phyloP scores from a whole-genome alignment of 805 yeast species.

The Sugiyamaella valdiviana region DNA sequence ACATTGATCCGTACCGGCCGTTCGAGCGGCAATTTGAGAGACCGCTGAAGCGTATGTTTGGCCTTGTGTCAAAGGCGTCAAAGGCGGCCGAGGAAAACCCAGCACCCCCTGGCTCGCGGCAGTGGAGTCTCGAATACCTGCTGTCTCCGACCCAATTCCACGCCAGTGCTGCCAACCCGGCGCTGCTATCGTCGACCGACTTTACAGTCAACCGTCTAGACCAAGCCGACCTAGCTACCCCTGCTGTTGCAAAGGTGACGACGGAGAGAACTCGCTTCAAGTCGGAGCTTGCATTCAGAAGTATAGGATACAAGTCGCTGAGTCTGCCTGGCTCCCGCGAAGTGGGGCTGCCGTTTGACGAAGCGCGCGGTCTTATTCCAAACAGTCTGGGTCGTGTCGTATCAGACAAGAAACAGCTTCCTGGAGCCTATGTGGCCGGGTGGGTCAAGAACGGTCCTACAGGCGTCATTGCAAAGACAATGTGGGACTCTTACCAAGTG shows the following conservation, averaged over 20 bases:
- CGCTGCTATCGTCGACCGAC: slow-evolving; percentile 39
- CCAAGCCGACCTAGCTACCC: slow-evolving; percentile 35
- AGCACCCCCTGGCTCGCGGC: slow-evolving; percentile 47
- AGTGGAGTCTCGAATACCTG: slow-evolving; percentile 68
- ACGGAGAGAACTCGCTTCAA: slow-evolving; percentile 29
- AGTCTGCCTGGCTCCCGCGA: slow-evolving; percentile 55
- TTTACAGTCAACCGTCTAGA: slow-evolving; percentile 45
- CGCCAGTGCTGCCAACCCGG: slow-evolving; percentile 31
- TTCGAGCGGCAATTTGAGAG: slow-evolving; percentile 39
- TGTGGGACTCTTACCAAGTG: slow-evolving; percentile 74
- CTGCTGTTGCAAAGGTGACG: slow-evolving; percentile 35
- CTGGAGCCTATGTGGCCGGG: slow-evolving; percentile 72
- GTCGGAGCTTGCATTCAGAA: slow-evolving; percentile 65
- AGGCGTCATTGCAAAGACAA: slow-evolving; percentile 88
- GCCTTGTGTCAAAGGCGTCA: slow-evolving; percentile 52
- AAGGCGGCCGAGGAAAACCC: slow-evolving; percentile 45
- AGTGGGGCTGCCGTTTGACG: slow-evolving; percentile 44
- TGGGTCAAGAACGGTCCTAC: slow-evolving; percentile 85
- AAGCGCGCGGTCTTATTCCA: slow-evolving; percentile 38
- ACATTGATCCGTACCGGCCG: slow-evolving; percentile 26
- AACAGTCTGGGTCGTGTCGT: slow-evolving; percentile 43
- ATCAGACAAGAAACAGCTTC: slow-evolving; percentile 21
- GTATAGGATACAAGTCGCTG: slow-evolving; percentile 76
- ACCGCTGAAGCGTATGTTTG: slow-evolving; percentile 56
- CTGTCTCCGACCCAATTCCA: slow-evolving; percentile 54